Percentiles rank a stretch among this genome's conserved stretches.
Conservation (phyloP, 768 basidiomycete species). For the Calocera viscosa region DNA sequence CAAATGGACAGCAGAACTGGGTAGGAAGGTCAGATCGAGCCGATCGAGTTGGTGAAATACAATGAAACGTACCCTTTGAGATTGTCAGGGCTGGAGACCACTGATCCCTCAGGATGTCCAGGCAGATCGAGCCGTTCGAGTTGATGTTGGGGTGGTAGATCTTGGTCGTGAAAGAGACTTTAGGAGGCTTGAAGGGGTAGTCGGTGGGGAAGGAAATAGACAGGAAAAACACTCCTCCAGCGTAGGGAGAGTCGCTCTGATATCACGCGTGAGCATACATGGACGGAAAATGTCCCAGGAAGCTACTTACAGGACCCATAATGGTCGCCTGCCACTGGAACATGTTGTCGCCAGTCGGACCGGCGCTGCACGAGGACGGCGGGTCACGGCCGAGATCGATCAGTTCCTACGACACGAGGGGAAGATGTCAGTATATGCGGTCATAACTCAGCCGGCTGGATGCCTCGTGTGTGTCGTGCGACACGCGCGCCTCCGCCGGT, state of each 20-base stretch:
- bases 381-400: slow-evolving; percentile 98
- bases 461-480: slow-evolving; percentile 10
- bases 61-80: slow-evolving; percentile 66
- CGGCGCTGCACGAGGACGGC: slow-evolving; percentile 97
- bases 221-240: slow-evolving; percentile 98
- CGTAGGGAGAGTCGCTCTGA: slow-evolving; percentile 95
- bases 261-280: slow-evolving; percentile 3
- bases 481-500: slow-evolving; percentile 10
- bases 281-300: slow-evolving; percentile 21
- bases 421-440: not conserved
- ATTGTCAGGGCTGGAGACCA: slow-evolving; percentile 99
- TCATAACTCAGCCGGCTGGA: slow-evolving; percentile 3
- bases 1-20: slow-evolving; percentile 92
- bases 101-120: slow-evolving; percentile 96
- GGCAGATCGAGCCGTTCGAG: slow-evolving; percentile 95
- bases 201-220: slow-evolving; percentile 89
- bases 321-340: slow-evolving; percentile 99
- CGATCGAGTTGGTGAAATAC: not conserved
- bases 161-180: slow-evolving; percentile 99
- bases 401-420: slow-evolving; percentile 63
- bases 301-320: slow-evolving; percentile 83
- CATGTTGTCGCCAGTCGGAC: slow-evolving; percentile 94
- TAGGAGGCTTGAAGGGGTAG: slow-evolving; percentile 99
- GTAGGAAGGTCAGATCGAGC: not conserved
- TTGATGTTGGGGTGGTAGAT: slow-evolving; percentile 99